Evolutionary conservation across 2,329 filamentous ascomycete species (phyloP).

Genomic region (Bisporella sp.): DNA sequence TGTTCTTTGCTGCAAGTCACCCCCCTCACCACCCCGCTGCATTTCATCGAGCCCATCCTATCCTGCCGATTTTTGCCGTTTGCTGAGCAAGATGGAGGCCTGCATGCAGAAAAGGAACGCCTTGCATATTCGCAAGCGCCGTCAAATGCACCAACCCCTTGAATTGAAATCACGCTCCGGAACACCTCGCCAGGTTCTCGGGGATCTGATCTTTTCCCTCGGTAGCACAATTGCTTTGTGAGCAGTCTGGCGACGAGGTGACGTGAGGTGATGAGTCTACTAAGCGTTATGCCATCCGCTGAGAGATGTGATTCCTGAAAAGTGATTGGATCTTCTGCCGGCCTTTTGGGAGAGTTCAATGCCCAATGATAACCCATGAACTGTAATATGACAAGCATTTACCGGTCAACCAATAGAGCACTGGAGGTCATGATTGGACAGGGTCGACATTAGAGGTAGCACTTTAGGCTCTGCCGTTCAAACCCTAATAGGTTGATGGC

Average conservation of each 20-base stretch:
- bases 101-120: not conserved
- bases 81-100: not conserved
- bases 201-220: too few relatives aligned
- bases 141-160: not conserved
- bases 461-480: too few relatives aligned
- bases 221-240: not conserved
- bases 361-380: too few relatives aligned
- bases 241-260: not conserved
- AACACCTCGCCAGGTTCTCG: too few relatives aligned
- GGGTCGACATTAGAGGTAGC: too few relatives aligned
- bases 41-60: not conserved
- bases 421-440: too few relatives aligned
- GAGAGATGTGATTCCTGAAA: not conserved
- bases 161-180: not conserved
- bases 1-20: slow-evolving; percentile 4
- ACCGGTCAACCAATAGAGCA: too few relatives aligned
- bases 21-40: not conserved
- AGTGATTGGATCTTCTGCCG: too few relatives aligned
- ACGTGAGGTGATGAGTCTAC: not conserved
- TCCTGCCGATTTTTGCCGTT: not conserved
- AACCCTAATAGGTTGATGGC: too few relatives aligned
- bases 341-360: too few relatives aligned
- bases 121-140: not conserved
- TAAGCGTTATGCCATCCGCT: not conserved
- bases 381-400: too few relatives aligned